phyloP scores from a whole-genome alignment of 78 protist species.

The Dictyostelium capitatum region DNA sequence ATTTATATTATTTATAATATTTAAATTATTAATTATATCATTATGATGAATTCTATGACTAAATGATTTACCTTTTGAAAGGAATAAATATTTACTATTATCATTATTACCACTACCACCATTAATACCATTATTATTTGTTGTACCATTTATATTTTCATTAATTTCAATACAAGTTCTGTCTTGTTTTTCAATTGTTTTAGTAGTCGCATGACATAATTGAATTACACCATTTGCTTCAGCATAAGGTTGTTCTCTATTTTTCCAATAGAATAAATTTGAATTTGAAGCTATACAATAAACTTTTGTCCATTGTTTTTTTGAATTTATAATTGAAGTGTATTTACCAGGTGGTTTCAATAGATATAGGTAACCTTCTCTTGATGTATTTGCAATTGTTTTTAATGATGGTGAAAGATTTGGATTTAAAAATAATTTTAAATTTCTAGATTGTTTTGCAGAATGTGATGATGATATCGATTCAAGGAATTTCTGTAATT shows the following conservation, averaged over 20 bases:
- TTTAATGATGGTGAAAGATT: slow-evolving; percentile 50
- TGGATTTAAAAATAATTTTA: slow-evolving; percentile 66
- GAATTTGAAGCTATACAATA: slow-evolving; percentile 42
- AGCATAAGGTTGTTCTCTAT: slow-evolving; percentile 44
- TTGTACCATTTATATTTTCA: slow-evolving; percentile 1
- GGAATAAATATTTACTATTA: neutral
- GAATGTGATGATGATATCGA: neutral
- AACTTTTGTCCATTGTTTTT: slow-evolving; percentile 48
- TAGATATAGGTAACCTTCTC: slow-evolving; percentile 54
- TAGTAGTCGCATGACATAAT: slow-evolving; percentile 7
- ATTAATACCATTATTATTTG: neutral
- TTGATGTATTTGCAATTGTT: slow-evolving; percentile 36
- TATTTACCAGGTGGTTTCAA: neutral
- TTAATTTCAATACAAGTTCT: slow-evolving; percentile 41
- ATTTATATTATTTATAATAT: neutral
- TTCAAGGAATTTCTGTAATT: slow-evolving; percentile 33
- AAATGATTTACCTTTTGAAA: slow-evolving; percentile 6
- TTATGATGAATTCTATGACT: slow-evolving; percentile 13
- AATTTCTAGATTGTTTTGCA: slow-evolving; percentile 58
- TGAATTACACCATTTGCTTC: slow-evolving; percentile 65
- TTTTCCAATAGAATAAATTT: slow-evolving; percentile 66
- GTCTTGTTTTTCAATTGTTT: slow-evolving; percentile 13
- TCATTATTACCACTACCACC: neutral
- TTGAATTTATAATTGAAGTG: neutral
- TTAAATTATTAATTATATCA: neutral